Conservation (phyloP, 2,329 filamentous ascomycete genomes). For the Hymenoscyphus linearis region DNA sequence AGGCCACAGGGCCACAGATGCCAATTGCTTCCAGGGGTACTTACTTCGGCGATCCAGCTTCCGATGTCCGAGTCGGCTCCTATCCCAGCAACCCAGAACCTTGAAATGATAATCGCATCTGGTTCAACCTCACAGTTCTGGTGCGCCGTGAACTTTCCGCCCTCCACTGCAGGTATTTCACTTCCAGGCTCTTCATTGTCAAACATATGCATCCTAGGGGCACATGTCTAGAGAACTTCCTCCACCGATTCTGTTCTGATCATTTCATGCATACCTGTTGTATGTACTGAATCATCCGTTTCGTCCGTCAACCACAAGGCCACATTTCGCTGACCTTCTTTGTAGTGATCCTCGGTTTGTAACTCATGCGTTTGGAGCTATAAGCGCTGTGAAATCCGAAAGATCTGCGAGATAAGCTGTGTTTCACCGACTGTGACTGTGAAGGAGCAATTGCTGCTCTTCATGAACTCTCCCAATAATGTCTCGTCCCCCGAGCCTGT, state of each 20-base stretch:
- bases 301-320: background rate
- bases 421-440: constrained; percentile 2
- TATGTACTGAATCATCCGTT: background rate
- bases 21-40: too few species aligned
- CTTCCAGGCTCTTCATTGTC: background rate
- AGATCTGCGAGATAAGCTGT: constrained; percentile 8
- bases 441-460: constrained; percentile 29
- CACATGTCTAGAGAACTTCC: constrained; percentile 17
- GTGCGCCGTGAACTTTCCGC: constrained; percentile 13
- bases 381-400: constrained; percentile 33
- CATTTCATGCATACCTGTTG: background rate
- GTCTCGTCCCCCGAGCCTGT: constrained; percentile 44
- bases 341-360: constrained; percentile 3
- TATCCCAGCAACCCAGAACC: background rate
- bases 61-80: background rate
- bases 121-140: constrained; percentile 2
- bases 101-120: background rate
- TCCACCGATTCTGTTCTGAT: background rate
- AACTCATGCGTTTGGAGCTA: constrained; percentile 35
- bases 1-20: too few species aligned
- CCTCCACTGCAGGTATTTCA: constrained; percentile 3
- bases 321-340: constrained; percentile 15
- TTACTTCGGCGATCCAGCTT: too few species aligned
- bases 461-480: constrained; percentile 66
- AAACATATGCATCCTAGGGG: constrained; percentile 6